These are phyloP conservation scores for Trifolium subterraneum DNA, from an alignment of 306 rosid genomes.

Conservation along the genomic window DNA sequence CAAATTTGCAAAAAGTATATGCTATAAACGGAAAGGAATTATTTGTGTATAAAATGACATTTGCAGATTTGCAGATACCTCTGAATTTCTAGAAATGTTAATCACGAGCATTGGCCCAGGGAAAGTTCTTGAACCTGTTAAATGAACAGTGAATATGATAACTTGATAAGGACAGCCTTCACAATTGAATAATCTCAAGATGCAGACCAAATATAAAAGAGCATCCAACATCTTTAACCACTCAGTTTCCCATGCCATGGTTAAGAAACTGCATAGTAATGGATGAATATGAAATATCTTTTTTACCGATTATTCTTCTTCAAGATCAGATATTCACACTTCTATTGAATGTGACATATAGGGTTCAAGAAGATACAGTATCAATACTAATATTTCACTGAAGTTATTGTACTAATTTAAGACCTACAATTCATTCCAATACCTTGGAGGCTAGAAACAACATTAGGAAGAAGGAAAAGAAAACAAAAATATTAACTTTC, in stretches of 20 bases:
- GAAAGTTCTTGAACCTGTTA: constrained; percentile 73
- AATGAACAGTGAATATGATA: constrained; percentile 39
- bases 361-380: constrained; percentile 11
- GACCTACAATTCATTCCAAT: constrained; percentile 33
- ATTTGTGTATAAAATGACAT: constrained; percentile 29
- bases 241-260: constrained; percentile 30
- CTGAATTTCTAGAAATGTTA: constrained; percentile 69
- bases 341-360: constrained; percentile 28
- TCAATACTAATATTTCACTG: constrained; percentile 15
- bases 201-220: constrained; percentile 27
- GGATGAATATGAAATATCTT: constrained; percentile 22
- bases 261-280: constrained; percentile 16
- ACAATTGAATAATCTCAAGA: constrained; percentile 24
- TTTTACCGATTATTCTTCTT: constrained; percentile 8
- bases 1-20: constrained; percentile 8
- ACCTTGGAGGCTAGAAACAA: too few relatives aligned
- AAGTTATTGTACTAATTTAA: constrained; percentile 9
- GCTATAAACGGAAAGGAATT: constrained; percentile 23
- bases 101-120: constrained; percentile 87
- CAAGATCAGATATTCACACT: constrained; percentile 16
- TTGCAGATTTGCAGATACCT: constrained; percentile 59
- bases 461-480: too few relatives aligned
- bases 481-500: too few relatives aligned
- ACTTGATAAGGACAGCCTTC: constrained; percentile 25
- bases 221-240: constrained; percentile 36